These are phyloP conservation scores for Zygotorulaspora sp. DNA, from an alignment of 805 yeast genomes.

Conservation along the genomic window DNA sequence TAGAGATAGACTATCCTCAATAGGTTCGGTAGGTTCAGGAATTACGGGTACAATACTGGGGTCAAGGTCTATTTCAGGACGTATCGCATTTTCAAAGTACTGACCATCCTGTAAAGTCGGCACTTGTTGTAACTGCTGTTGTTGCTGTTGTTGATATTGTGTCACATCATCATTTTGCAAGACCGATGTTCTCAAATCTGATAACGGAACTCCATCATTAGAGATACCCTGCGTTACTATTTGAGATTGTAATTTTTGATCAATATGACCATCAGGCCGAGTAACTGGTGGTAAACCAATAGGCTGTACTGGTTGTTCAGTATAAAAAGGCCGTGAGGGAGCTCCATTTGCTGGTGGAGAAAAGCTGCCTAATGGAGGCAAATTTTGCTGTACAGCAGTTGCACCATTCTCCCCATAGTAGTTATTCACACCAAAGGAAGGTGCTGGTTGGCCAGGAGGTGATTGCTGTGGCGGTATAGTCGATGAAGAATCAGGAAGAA, in stretches of 20 bases:
- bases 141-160: slow-evolving; percentile 13
- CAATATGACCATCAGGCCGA: slow-evolving; percentile 14
- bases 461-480: slow-evolving; percentile 22
- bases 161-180: slow-evolving; percentile 16
- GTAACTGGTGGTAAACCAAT: slow-evolving; percentile 28
- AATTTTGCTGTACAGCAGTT: slow-evolving; percentile 24
- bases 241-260: slow-evolving; percentile 11
- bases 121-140: slow-evolving; percentile 20
- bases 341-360: slow-evolving; percentile 37
- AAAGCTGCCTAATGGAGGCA: slow-evolving; percentile 38
- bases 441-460: slow-evolving; percentile 15
- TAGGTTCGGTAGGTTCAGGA: slow-evolving; percentile 73
- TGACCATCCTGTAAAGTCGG: slow-evolving; percentile 21
- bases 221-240: slow-evolving; percentile 19
- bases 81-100: slow-evolving; percentile 27
- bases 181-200: slow-evolving; percentile 36
- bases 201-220: slow-evolving; percentile 34
- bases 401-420: slow-evolving; percentile 13
- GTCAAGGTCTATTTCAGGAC: slow-evolving; percentile 41
- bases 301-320: slow-evolving; percentile 18
- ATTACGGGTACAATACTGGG: slow-evolving; percentile 80
- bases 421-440: slow-evolving; percentile 11
- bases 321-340: slow-evolving; percentile 17
- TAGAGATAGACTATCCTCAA: slow-evolving; percentile 52
- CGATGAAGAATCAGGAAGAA: slow-evolving; percentile 67